Percentiles rank a stretch among this genome's conserved stretches.
Conservation (phyloP, 306 rosid genomes). For the Myrica gale region DNA sequence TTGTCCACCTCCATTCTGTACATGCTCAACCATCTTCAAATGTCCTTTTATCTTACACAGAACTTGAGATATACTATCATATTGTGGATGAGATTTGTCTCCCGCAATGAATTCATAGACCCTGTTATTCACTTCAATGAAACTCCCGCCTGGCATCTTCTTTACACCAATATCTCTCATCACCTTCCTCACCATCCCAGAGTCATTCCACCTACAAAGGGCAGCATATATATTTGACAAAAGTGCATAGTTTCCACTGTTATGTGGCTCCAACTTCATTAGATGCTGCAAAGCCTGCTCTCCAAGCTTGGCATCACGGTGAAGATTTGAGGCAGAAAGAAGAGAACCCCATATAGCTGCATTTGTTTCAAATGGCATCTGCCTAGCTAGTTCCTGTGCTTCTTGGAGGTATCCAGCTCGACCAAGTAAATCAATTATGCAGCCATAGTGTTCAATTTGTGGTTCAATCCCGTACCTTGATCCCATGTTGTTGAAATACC, state of each 20-base stretch:
- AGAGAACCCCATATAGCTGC: too few species aligned
- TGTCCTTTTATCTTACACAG: too few species aligned
- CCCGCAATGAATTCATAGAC: conserved; percentile 51
- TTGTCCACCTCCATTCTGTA: too few species aligned
- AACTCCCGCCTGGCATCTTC: conserved; percentile 54
- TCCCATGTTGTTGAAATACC: conserved; percentile 38
- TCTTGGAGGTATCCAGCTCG: conserved; percentile 48
- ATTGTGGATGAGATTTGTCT: conserved; percentile 14
- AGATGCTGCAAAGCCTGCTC: too few species aligned
- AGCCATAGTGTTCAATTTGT: conserved; percentile 43
- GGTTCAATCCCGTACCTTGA: conserved; percentile 37
- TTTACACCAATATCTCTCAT: conserved; percentile 41
- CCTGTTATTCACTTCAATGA: conserved; percentile 46
- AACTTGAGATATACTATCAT: too few species aligned
- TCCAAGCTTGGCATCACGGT: too few species aligned
- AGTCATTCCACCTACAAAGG: conserved; percentile 37
- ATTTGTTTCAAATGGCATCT: too few species aligned
- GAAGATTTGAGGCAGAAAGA: too few species aligned
- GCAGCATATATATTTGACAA: conserved; percentile 47
- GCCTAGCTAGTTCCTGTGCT: conserved; percentile 34
- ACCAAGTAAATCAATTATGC: conserved; percentile 54
- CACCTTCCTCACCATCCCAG: conserved; percentile 34
- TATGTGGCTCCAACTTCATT: too few species aligned
- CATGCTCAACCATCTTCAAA: too few species aligned
- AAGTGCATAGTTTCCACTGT: conserved; percentile 35